Base-by-base conservation (phyloP, 441 rosid species). In the Geranium incanum region DNA sequence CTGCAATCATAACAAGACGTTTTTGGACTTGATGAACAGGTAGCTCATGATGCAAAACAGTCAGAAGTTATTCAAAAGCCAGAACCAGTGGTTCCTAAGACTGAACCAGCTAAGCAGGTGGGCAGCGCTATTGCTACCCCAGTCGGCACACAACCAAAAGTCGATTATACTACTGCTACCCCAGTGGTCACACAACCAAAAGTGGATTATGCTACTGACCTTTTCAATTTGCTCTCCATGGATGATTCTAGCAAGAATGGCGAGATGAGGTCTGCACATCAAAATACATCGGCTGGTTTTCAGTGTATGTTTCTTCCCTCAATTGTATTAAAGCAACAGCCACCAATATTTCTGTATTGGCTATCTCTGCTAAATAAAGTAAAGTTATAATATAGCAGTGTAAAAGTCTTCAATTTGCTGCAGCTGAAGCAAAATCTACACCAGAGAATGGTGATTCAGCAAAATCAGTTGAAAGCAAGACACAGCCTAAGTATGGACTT, bases 141-240 rank as follows among this genome's bases (percentile, higher is more conserved):
- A 72, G 75, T 60, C 23, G 71, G 33, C 13, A 21, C 71, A 52
- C 83, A 80, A 23, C 68, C 74, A 45, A 84, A 85, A 81, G 82
- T 87, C 57, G 90, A 89, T 75, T 87, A 89, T n/a, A 72, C 75
- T 38, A 68, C 19, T 60, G 52, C 48, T 45, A 21, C 72, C 37
- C 45, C 82, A 72, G 75, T 60, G 18, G 71, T 37, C 13, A 21
- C 71, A 52, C 83, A 80, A 23, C 68, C 74, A 45, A 84, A 85
- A 81, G 82, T 87, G 62, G 90, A 89, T 75, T 87, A 89, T 69
- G 87, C 87, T 16, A 84, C 90, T 5, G 88, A 87, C 66, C 95
- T 87, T 74, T 87, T 87, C 77, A 83, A 84, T 70, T 68, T 87
- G 85, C 88, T 89, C 67, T 77, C 77, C 76, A 68, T 81, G 82